These are phyloP conservation scores for Coix lacrymajobi DNA, from an alignment of 176 grass and related monocot genomes.

Conservation along the genomic window DNA sequence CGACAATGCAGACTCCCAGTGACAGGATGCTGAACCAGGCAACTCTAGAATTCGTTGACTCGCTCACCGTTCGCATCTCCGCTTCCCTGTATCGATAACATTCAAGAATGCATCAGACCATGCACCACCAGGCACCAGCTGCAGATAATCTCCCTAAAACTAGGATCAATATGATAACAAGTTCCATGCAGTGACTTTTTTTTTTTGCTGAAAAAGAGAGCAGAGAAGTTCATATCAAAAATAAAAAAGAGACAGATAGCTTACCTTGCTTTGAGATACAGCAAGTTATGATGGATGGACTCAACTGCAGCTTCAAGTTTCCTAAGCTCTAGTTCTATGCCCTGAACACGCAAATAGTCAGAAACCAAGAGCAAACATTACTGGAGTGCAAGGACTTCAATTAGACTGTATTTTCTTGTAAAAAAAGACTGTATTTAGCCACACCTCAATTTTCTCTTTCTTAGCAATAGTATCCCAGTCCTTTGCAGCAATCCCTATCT, in stretches of 20 bases:
- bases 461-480: slow-evolving; percentile 89
- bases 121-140: neutral
- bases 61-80: slow-evolving; percentile 83
- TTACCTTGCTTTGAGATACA: slow-evolving; percentile 83
- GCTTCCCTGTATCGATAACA: slow-evolving; percentile 61
- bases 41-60: slow-evolving; percentile 85
- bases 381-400: neutral
- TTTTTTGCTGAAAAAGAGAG: neutral
- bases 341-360: slow-evolving; percentile 31
- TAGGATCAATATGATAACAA: neutral
- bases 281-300: slow-evolving; percentile 75
- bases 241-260: neutral
- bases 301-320: slow-evolving; percentile 85
- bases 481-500: slow-evolving; percentile 81
- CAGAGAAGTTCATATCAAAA: neutral
- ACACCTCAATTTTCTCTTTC: slow-evolving; percentile 92
- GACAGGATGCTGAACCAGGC: slow-evolving; percentile 93
- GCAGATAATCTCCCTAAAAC: neutral
- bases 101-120: slow-evolving; percentile 3
- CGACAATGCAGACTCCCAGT: slow-evolving; percentile 61
- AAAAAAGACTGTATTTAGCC: neutral
- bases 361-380: neutral
- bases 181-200: neutral
- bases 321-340: slow-evolving; percentile 71
- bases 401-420: too few species aligned